Percentiles rank a stretch among this genome's conserved stretches.
Evolutionary conservation across 73 alveolate species (phyloP).

Genomic region (Tetrahymena malaccensis): DNA sequence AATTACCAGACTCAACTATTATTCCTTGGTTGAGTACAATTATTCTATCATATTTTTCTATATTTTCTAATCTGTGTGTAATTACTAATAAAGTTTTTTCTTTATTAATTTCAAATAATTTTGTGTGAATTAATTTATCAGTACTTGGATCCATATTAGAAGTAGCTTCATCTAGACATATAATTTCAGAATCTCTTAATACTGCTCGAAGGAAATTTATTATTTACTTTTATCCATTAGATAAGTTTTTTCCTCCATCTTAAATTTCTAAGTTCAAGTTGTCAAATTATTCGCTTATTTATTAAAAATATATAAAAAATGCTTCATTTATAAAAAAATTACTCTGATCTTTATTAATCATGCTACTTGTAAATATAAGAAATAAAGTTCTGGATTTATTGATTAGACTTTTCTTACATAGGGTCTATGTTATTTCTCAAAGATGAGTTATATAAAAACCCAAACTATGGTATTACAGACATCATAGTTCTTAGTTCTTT

Average conservation of each 20-base stretch:
- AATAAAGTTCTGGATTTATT: constrained; percentile 35
- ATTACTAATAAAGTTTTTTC: neutral
- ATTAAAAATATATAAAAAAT: neutral
- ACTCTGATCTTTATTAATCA: neutral
- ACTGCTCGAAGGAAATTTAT: neutral
- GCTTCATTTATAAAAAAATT: too few species aligned
- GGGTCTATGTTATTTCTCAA: constrained; percentile 82
- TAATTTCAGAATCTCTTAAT: neutral
- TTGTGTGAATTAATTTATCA: neutral
- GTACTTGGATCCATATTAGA: neutral
- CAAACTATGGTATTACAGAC: constrained; percentile 69
- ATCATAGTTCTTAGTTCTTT: constrained; percentile 56
- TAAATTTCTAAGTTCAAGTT: neutral
- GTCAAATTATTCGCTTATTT: neutral
- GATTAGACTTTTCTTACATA: constrained; percentile 37
- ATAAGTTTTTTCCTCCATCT: neutral
- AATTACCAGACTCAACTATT: neutral
- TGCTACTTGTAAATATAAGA: neutral
- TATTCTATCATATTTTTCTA: neutral
- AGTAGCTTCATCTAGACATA: neutral
- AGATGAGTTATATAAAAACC: constrained; percentile 52
- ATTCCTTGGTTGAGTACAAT: neutral
- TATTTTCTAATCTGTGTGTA: neutral
- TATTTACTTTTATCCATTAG: neutral
- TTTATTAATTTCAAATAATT: neutral